A percentile compares a stretch with the other conserved stretches of the same genome.
Conservation (phyloP, 1,284 basidiomycete species). For the Mycosarcoma maydis region DNA sequence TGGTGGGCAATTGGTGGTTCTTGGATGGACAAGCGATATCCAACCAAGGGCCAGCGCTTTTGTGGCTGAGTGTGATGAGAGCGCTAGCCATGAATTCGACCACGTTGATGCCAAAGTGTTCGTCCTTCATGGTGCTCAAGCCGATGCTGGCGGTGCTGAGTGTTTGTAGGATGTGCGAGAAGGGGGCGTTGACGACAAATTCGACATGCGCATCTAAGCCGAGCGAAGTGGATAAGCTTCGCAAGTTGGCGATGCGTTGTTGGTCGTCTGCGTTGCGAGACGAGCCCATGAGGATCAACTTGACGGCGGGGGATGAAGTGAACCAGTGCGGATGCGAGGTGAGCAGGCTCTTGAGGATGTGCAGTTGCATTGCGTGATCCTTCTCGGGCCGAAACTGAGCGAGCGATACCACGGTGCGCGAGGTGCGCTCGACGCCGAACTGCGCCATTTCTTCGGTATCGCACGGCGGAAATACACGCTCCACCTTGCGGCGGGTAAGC, state of each 20-base stretch:
- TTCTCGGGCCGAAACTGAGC: slow-evolving; percentile 90
- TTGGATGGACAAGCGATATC: slow-evolving; percentile 79
- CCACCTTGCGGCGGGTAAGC: slow-evolving; percentile 56
- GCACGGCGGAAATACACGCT: slow-evolving; percentile 83
- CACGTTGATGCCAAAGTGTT: slow-evolving; percentile 98
- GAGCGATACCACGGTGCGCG: slow-evolving; percentile 68
- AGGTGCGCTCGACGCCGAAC: slow-evolving; percentile 72
- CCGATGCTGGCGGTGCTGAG: slow-evolving; percentile 82
- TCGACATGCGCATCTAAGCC: slow-evolving; percentile 76
- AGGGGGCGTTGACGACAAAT: slow-evolving; percentile 86
- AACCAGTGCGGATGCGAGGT: slow-evolving; percentile 64
- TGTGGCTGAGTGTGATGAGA: slow-evolving; percentile 88
- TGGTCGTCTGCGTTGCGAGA: slow-evolving; percentile 81
- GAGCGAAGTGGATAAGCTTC: slow-evolving; percentile 74
- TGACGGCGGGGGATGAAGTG: background rate
- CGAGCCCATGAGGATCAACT: slow-evolving; percentile 79
- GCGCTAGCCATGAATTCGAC: slow-evolving; percentile 97
- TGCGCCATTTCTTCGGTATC: slow-evolving; percentile 79
- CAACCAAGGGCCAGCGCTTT: slow-evolving; percentile 87
- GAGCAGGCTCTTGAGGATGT: slow-evolving; percentile 76
- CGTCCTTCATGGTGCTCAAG: slow-evolving; percentile 96
- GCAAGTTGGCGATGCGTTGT: slow-evolving; percentile 75
- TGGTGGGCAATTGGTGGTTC: too few relatives aligned
- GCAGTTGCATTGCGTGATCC: slow-evolving; percentile 84
- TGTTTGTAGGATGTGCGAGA: slow-evolving; percentile 75